Evolutionary conservation across 257 asterid species (phyloP).

Genomic region (Nicotiana noctiflora): DNA sequence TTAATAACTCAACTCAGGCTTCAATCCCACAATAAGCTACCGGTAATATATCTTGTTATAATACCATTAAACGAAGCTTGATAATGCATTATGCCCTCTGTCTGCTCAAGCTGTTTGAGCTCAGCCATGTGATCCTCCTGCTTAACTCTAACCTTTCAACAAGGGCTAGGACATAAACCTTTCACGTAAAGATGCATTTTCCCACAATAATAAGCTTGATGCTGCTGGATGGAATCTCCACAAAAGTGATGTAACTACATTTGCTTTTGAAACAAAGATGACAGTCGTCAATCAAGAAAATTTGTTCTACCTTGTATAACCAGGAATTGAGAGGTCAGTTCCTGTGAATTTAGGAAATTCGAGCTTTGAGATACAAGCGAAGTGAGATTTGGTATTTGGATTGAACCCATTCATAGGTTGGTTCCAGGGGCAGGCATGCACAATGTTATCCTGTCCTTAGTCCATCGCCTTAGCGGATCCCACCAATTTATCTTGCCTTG

Average conservation of each 20-base stretch:
- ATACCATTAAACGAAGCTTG: too few relatives aligned
- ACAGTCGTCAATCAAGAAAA: not conserved
- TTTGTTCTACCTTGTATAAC: not conserved
- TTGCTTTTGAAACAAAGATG: not conserved
- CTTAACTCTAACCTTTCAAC: too few relatives aligned
- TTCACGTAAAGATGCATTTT: too few relatives aligned
- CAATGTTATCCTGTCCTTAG: not conserved
- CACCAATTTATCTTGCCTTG: not conserved
- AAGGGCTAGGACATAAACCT: too few relatives aligned
- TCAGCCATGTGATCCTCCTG: too few relatives aligned
- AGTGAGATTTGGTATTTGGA: not conserved
- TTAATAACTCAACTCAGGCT: too few relatives aligned
- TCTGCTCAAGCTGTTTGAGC: too few relatives aligned
- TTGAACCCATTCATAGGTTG: not conserved
- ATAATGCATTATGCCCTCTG: too few relatives aligned
- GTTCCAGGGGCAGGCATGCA: not conserved
- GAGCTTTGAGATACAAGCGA: not conserved
- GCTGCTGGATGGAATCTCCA: not conserved
- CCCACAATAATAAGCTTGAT: not conserved
- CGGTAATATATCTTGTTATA: too few relatives aligned
- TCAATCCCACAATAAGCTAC: too few relatives aligned
- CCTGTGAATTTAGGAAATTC: not conserved
- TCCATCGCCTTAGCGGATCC: not conserved
- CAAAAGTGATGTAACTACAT: not conserved
- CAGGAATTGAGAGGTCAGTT: not conserved